These are phyloP conservation scores for Backusella tarrabulga DNA, from an alignment of 192 early-diverging fungal species.

Conservation along the genomic window DNA sequence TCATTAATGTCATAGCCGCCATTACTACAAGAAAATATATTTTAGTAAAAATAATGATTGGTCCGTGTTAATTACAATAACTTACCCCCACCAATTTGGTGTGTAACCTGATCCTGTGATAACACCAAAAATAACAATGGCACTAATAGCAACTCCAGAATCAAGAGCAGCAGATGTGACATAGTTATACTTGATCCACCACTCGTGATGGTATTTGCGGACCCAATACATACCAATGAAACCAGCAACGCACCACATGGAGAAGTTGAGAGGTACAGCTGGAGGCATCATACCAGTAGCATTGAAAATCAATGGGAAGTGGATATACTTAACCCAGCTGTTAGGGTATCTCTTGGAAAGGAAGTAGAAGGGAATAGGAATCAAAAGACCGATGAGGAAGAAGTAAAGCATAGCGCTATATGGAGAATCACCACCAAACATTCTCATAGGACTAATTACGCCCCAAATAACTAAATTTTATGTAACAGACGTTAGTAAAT, in stretches of 20 bases:
- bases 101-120: constrained; percentile 25
- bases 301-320: constrained; percentile 56
- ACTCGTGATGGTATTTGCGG: constrained; percentile 47
- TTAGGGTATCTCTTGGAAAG: constrained; percentile 51
- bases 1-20: constrained; percentile 19
- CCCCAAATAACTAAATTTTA: constrained; percentile 63
- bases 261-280: constrained; percentile 46
- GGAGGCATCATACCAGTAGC: constrained; percentile 56
- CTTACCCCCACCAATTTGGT: constrained; percentile 31
- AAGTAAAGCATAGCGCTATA: constrained; percentile 43
- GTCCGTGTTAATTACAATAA: too few relatives aligned
- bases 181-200: constrained; percentile 71
- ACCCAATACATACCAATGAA: constrained; percentile 55
- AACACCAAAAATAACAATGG: constrained; percentile 47
- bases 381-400: constrained; percentile 52
- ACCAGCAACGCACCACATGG: constrained; percentile 43
- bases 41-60: too few relatives aligned
- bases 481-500: too few relatives aligned
- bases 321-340: constrained; percentile 46
- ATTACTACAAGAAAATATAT: neutral
- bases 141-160: constrained; percentile 43
- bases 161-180: constrained; percentile 62
- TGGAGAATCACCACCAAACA: constrained; percentile 51
- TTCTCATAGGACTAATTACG: constrained; percentile 64
- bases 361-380: constrained; percentile 59